Percentiles rank a stretch among this genome's conserved stretches.
Conservation (phyloP, 2,329 filamentous ascomycete species). For the Amauroascus niger region DNA sequence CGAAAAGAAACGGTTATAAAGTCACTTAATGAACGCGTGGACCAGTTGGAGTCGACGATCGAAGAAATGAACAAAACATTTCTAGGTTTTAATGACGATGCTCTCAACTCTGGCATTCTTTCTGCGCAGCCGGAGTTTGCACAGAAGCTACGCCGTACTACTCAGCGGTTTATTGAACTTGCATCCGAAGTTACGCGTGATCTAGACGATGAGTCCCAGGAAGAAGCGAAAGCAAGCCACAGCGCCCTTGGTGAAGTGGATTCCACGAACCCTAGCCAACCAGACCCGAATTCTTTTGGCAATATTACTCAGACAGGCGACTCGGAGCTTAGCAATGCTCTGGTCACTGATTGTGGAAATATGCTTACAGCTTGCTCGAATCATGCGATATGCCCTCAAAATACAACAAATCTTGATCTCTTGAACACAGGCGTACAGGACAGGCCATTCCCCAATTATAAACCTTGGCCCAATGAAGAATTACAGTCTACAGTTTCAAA, state of each 20-base stretch:
- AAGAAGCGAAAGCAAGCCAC: conserved; percentile 17
- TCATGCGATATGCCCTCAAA: background rate
- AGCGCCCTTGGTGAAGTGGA: background rate
- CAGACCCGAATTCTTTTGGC: background rate
- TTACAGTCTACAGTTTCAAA: background rate
- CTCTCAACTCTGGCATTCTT: conserved; percentile 49
- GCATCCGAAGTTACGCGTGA: conserved; percentile 37
- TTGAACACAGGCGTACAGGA: background rate
- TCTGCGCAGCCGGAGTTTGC: conserved; percentile 49
- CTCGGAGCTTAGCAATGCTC: background rate
- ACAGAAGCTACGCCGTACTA: conserved; percentile 48
- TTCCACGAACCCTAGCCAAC: background rate
- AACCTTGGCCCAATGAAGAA: background rate
- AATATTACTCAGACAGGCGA: background rate
- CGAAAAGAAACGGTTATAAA: conserved; percentile 74
- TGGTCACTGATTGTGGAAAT: background rate
- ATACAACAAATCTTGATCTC: background rate
- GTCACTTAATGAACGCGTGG: conserved; percentile 60
- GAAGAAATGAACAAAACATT: conserved; percentile 67
- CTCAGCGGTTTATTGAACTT: conserved; percentile 50
- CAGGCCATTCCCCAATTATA: background rate
- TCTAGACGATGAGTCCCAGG: conserved; percentile 26
- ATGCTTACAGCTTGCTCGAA: background rate
- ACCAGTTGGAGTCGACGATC: conserved; percentile 57
- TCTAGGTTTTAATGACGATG: conserved; percentile 54